These are phyloP conservation scores for Acanthamoeba castellanii DNA, from an alignment of 208 protist species.

Conservation along the genomic window DNA sequence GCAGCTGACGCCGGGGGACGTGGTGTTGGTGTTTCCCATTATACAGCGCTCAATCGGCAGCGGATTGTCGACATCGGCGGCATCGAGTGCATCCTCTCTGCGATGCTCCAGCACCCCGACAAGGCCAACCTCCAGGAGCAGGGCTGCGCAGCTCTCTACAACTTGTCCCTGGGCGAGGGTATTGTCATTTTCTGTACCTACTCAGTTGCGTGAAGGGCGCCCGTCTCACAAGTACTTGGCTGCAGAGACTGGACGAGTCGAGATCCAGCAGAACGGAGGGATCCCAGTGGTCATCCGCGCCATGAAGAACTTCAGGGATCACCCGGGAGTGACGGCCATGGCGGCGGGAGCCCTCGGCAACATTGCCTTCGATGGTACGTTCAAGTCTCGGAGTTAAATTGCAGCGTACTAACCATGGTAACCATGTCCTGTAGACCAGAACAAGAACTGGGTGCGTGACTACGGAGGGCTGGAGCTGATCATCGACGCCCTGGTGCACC, in stretches of 20 bases:
- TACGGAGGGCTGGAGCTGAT: conserved; percentile 30
- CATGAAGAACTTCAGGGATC: conserved; percentile 34
- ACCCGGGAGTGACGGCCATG: conserved; percentile 20
- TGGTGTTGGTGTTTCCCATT: not conserved
- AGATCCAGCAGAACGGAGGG: conserved; percentile 45
- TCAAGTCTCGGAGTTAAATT: not conserved
- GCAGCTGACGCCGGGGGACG: too few species aligned
- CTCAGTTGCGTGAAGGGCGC: too few species aligned
- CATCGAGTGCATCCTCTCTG: conserved; percentile 31
- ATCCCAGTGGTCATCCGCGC: conserved; percentile 30
- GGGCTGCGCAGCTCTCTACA: conserved; percentile 38
- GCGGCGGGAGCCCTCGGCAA: not conserved
- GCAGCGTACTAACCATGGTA: not conserved
- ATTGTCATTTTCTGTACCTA: not conserved
- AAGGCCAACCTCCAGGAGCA: not conserved
- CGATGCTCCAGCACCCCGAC: conserved; percentile 1
- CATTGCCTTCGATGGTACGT: conserved; percentile 17
- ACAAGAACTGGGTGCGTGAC: conserved; percentile 55
- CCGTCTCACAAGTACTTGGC: too few species aligned
- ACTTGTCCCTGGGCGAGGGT: conserved; percentile 36
- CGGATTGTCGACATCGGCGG: not conserved
- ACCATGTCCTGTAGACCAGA: not conserved
- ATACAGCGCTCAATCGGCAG: not conserved
- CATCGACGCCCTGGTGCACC: not conserved
- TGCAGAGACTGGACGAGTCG: not conserved